These are phyloP conservation scores for Eucalyptus leucophloia DNA, from an alignment of 345 rosid genomes.

Conservation along the genomic window DNA sequence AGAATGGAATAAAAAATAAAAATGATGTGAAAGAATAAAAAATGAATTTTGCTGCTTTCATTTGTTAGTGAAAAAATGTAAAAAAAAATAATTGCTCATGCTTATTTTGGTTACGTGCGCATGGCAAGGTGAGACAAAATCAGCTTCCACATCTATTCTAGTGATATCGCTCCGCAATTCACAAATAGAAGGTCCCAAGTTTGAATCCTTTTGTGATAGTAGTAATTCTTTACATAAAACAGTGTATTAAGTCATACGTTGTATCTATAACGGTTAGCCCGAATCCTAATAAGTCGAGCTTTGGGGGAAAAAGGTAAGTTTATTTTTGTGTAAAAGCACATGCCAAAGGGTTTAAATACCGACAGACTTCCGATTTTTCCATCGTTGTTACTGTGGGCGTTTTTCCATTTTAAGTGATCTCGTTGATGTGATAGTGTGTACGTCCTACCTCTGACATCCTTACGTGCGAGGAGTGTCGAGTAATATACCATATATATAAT, in stretches of 20 bases:
- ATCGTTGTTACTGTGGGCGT: neutral
- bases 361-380: neutral
- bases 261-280: neutral
- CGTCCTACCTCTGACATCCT: neutral
- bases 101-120: neutral
- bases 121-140: neutral
- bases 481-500: neutral
- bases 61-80: neutral
- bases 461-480: neutral
- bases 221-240: neutral
- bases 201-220: neutral
- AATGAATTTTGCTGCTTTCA: neutral
- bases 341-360: neutral
- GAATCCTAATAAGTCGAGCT: neutral
- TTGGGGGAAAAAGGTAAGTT: neutral
- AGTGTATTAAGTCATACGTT: neutral
- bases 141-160: neutral
- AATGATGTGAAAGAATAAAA: neutral
- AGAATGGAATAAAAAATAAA: neutral
- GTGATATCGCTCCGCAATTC: fast-evolving
- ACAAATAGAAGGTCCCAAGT: neutral
- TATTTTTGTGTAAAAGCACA: neutral
- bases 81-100: neutral
- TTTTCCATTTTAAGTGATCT: neutral
- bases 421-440: neutral